phyloP scores from a whole-genome alignment of 2,329 filamentous ascomycete species.

The Huntiella decipiens region DNA sequence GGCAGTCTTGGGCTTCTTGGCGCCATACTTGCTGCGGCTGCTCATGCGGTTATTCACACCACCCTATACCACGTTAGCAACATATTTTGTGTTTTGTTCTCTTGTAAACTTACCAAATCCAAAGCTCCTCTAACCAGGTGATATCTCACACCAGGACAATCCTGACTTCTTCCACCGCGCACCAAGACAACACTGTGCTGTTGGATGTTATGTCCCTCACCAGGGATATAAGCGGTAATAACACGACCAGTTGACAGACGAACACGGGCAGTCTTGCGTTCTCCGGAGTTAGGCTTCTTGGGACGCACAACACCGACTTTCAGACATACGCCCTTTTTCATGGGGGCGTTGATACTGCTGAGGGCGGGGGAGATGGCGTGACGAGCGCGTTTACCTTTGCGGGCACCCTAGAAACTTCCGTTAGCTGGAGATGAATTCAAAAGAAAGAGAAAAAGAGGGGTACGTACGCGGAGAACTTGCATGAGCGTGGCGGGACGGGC shows the following conservation, averaged over 20 bases:
- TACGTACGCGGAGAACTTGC: conserved; percentile 43
- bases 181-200: conserved; percentile 96
- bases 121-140: conserved; percentile 78
- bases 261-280: conserved; percentile 88
- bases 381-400: conserved; percentile 59
- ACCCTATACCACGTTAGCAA: conserved; percentile 34
- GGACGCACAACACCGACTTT: conserved; percentile 86
- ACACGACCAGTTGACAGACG: conserved; percentile 71
- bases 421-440: background rate
- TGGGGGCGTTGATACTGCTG: conserved; percentile 45
- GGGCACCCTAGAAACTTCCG: conserved; percentile 39
- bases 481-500: conserved; percentile 45
- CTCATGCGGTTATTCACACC: conserved; percentile 73
- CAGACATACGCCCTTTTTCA: conserved; percentile 88
- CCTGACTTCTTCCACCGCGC: conserved; percentile 79
- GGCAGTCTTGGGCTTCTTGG: conserved; percentile 91
- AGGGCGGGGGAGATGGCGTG: conserved; percentile 80
- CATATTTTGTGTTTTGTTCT: background rate
- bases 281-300: conserved; percentile 97
- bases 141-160: conserved; percentile 97
- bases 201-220: conserved; percentile 96
- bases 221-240: conserved; percentile 85
- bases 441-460: background rate
- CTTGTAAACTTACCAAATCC: conserved; percentile 55
- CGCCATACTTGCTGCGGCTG: conserved; percentile 89